These are phyloP conservation scores for Boletellus ananiceps DNA, from an alignment of 768 basidiomycete species.

Conservation along the genomic window DNA sequence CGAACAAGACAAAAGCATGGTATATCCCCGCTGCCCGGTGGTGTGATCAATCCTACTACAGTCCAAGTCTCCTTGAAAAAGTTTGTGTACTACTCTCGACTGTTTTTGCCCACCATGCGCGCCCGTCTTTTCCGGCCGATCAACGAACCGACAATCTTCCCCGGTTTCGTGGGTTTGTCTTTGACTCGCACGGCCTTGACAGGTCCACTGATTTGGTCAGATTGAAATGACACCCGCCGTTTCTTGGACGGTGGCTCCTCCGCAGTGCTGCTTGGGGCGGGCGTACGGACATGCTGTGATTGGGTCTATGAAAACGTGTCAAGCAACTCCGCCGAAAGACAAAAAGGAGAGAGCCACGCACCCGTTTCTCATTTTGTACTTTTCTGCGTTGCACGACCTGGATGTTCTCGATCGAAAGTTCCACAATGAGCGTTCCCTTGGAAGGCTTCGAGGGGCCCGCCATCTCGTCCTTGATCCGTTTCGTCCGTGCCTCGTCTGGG, in stretches of 20 bases:
- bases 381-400: conserved; percentile 80
- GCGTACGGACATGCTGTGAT: conserved; percentile 1
- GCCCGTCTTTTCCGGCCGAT: conserved; percentile 81
- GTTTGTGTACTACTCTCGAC: no score
- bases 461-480: conserved; percentile 56
- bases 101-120: conserved; percentile 35
- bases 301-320: conserved; percentile 3
- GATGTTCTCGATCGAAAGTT: conserved; percentile 94
- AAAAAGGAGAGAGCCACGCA: background rate
- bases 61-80: no score
- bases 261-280: background rate
- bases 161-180: conserved; percentile 23
- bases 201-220: conserved; percentile 20
- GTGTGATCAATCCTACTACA: no score
- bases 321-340: background rate
- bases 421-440: conserved; percentile 68
- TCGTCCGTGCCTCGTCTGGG: conserved; percentile 48
- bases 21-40: no score
- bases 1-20: no score
- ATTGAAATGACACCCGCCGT: conserved; percentile 26
- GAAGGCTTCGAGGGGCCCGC: conserved; percentile 35
- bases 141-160: conserved; percentile 55
- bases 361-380: conserved; percentile 41
- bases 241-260: conserved; percentile 41
- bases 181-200: conserved; percentile 18